Percentiles rank a stretch among this genome's conserved stretches.
Evolutionary conservation across 2,329 filamentous ascomycete species (phyloP).

Genomic region (Dactylonectria macrodidyma): DNA sequence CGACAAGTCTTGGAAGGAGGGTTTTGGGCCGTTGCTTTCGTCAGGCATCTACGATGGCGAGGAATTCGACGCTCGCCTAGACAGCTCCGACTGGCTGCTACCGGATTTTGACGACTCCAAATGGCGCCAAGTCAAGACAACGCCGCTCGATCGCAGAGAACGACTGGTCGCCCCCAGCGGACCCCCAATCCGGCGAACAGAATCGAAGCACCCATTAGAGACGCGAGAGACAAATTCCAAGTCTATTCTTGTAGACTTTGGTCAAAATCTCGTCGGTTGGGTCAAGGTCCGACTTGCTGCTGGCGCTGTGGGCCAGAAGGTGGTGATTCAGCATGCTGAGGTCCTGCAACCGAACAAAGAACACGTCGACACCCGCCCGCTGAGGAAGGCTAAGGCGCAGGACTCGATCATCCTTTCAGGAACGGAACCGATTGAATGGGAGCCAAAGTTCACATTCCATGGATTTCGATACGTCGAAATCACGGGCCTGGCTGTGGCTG

Average conservation of each 20-base stretch:
- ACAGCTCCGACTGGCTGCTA: conserved; percentile 32
- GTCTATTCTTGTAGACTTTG: conserved; percentile 69
- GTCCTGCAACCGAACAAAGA: conserved; percentile 64
- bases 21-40: conserved; percentile 51
- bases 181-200: not conserved
- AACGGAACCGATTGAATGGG: conserved; percentile 35
- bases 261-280: conserved; percentile 70
- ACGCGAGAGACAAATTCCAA: conserved; percentile 53
- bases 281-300: conserved; percentile 47
- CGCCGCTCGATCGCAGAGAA: conserved; percentile 48
- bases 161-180: not conserved
- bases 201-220: conserved; percentile 57
- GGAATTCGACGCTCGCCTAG: conserved; percentile 59
- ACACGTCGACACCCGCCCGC: conserved; percentile 50
- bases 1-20: conserved; percentile 57
- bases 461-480: conserved; percentile 69
- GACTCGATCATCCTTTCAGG: conserved; percentile 27
- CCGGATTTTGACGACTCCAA: not conserved
- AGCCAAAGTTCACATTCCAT: conserved; percentile 68
- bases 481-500: conserved; percentile 21
- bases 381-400: conserved; percentile 35
- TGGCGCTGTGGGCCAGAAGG: not conserved
- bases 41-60: conserved; percentile 70
- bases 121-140: conserved; percentile 41
- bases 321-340: conserved; percentile 66